These are phyloP conservation scores for Pueraria montana DNA, from an alignment of 306 rosid species.

Conservation along the genomic window DNA sequence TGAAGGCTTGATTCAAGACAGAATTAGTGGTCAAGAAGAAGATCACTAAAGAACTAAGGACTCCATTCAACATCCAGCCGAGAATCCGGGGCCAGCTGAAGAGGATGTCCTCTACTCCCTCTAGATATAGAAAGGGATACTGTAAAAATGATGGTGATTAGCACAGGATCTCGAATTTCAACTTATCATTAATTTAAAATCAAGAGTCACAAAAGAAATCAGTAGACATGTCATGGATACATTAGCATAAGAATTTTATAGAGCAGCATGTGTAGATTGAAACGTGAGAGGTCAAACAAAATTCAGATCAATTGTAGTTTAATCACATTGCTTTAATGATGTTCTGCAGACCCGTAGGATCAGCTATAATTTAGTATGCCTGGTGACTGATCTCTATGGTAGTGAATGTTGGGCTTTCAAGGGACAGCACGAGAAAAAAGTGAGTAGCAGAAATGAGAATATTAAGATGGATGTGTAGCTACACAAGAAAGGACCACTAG, in stretches of 20 bases:
- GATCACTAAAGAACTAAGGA: constrained; percentile 74
- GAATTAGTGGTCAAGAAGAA: constrained; percentile 75
- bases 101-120: constrained; percentile 81
- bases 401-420: too few relatives aligned
- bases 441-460: too few relatives aligned
- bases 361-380: neutral
- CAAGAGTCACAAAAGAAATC: neutral
- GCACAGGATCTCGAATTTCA: constrained; percentile 27
- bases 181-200: constrained; percentile 9
- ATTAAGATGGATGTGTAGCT: too few relatives aligned
- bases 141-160: constrained; percentile 48
- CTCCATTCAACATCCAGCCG: constrained; percentile 87
- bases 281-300: neutral
- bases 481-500: too few relatives aligned
- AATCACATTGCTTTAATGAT: too few relatives aligned
- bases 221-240: neutral
- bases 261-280: neutral
- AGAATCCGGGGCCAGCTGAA: constrained; percentile 85
- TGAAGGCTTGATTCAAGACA: constrained; percentile 68
- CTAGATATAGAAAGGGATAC: constrained; percentile 77
- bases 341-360: too few relatives aligned
- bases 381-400: neutral
- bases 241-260: constrained; percentile 8
- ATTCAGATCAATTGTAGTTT: neutral
- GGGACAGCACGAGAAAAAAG: too few relatives aligned